A percentile compares a stretch with the other conserved stretches of the same genome.
Evolutionary conservation across 163 green algal genomes (phyloP).

Genomic region (Trebouxia gelatinosa): DNA sequence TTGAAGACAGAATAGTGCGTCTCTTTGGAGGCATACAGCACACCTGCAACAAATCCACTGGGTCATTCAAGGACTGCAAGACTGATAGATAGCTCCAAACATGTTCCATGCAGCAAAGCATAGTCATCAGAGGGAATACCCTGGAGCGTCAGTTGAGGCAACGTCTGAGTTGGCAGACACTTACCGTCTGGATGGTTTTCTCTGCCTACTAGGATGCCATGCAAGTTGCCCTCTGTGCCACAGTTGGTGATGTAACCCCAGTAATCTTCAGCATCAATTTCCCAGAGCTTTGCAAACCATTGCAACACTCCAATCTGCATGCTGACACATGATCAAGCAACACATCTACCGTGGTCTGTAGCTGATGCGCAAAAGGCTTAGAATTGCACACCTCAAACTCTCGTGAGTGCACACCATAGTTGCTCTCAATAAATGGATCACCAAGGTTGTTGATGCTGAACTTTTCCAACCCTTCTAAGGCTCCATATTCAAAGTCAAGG

Average conservation of each 20-base stretch:
- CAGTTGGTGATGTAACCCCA: constrained; percentile 99
- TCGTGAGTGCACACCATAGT: constrained; percentile 96
- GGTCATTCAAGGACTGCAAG: no score
- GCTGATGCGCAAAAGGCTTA: background rate
- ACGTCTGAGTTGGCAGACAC: no score
- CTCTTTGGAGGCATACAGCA: constrained; percentile 89
- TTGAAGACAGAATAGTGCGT: constrained; percentile 98
- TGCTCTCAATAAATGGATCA: constrained; percentile 97
- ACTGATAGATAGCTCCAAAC: background rate
- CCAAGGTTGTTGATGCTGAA: constrained; percentile 98
- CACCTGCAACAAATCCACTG: no score
- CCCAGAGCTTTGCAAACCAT: constrained; percentile 96
- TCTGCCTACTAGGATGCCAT: constrained; percentile 91
- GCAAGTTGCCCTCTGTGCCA: constrained; percentile 96
- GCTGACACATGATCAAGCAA: background rate
- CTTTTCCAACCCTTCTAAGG: constrained; percentile 80
- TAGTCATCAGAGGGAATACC: background rate
- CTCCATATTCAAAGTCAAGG: constrained; percentile 95
- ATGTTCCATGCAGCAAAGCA: background rate
- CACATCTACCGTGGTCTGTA: background rate
- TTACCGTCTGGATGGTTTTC: constrained; percentile 89
- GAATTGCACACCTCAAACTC: constrained; percentile 79
- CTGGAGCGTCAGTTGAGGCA: no score
- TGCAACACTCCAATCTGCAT: constrained; percentile 90
- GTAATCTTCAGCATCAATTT: constrained; percentile 90